Base-by-base conservation (phyloP, 495 filamentous ascomycete genomes). In the Aspergillus conjunctus region DNA sequence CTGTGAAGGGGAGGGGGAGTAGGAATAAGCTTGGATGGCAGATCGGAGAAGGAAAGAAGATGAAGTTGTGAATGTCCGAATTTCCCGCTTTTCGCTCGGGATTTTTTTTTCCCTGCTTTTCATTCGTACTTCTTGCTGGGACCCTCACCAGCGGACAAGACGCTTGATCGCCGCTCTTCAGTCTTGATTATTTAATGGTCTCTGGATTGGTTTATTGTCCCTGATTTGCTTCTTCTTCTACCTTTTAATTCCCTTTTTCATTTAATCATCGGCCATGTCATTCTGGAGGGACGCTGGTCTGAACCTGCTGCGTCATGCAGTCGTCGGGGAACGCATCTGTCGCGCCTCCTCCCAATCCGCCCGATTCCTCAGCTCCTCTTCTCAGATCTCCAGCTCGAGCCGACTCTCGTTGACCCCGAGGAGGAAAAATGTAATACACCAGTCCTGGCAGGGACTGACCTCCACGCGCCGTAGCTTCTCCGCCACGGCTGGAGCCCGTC, bases 381-480 rank as follows among this genome's bases (percentile, higher is more conserved):
- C 68, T 46, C 69, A 66, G 59, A 63, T 48, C 37, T 66, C 65
- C 60, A 44, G 61, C 37, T 61, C 65, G 37, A 56, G 54, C 54
- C 59, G 52, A 33, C 10, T 51, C 15, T 34, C 54, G 15, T 44
- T 65, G 43, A 20, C 31, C 4, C 20, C 21, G 17, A 48, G 49
- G 18, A 58, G 51, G 46, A 46, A 34, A 15, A 18, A 4, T 11
- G n/a, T 43, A 43, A 11, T 64, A 15, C 67, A 58, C 18, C 51
- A 54, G 21, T 48, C 66, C 37, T 74, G 66, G 56, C 66, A 68
- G 50, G 59, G 63, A 48, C 66, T 69, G 59, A 64, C 68, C 30
- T 58, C 59, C 46, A 68, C 68, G 17, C 79, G 73, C 56, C 83
- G 89, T 60, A 70, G 69, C 57, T 92, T 98, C 72, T 89, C 90